phyloP scores from a whole-genome alignment of 2,329 filamentous ascomycete species.

The Neofusicoccum kwambonambiense region DNA sequence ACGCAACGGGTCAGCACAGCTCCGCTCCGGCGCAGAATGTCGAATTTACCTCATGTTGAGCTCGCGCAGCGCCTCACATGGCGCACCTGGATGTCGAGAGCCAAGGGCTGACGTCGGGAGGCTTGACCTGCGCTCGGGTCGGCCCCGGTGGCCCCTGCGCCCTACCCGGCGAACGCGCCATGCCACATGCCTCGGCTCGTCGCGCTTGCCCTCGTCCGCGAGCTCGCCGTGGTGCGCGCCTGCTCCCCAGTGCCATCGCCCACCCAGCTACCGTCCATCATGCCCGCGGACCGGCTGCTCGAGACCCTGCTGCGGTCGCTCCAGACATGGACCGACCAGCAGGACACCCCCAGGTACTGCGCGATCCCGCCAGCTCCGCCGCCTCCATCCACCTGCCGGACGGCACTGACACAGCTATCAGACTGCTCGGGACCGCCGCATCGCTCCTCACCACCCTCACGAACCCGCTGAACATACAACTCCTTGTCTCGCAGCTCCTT shows the following conservation, averaged over 20 bases:
- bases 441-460: conserved; percentile 67
- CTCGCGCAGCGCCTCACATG: conserved; percentile 5
- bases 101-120: conserved; percentile 1
- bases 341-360: conserved; percentile 59
- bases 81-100: neutral
- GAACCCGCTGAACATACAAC: conserved; percentile 72
- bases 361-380: neutral
- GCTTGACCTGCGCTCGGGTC: neutral
- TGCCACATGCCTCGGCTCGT: conserved; percentile 6
- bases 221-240: neutral
- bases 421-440: conserved; percentile 63
- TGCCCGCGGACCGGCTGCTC: conserved; percentile 67
- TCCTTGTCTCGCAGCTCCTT: conserved; percentile 71
- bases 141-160: conserved; percentile 1
- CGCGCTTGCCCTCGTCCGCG: neutral
- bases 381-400: neutral
- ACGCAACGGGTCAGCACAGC: conserved; percentile 15
- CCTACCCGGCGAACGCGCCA: conserved; percentile 12
- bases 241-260: neutral
- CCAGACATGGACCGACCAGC: conserved; percentile 56
- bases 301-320: conserved; percentile 65
- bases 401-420: conserved; percentile 22
- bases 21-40: neutral
- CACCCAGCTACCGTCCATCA: conserved; percentile 31
- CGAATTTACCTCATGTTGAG: conserved; percentile 30